phyloP scores from a whole-genome alignment of 1,284 basidiomycete species.

The Ustilago bromivora region DNA sequence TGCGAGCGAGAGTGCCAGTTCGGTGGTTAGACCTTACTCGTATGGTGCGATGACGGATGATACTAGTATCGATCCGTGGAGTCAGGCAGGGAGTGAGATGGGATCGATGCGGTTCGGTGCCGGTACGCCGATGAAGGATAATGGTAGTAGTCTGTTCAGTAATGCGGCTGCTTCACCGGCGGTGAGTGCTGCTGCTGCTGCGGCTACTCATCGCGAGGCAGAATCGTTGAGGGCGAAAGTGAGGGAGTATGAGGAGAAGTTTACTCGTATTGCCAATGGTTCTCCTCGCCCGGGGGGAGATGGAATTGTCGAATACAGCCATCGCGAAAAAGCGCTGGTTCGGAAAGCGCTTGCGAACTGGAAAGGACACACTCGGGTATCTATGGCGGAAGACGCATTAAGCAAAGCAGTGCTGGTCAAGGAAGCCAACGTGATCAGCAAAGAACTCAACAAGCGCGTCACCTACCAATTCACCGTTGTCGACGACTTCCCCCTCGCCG shows the following conservation, averaged over 20 bases:
- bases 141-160: constrained; percentile 5
- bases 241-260: constrained; percentile 61
- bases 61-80: constrained; percentile 64
- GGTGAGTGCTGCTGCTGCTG: constrained; percentile 1
- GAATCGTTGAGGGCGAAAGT: constrained; percentile 57
- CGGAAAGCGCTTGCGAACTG: constrained; percentile 84
- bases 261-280: constrained; percentile 42
- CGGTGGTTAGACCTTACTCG: constrained; percentile 57
- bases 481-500: constrained; percentile 82
- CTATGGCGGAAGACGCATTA: constrained; percentile 89
- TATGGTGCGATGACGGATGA: constrained; percentile 63
- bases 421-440: constrained; percentile 81
- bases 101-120: constrained; percentile 38
- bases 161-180: constrained; percentile 21
- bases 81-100: constrained; percentile 54
- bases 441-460: constrained; percentile 80
- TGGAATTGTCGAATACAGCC: constrained; percentile 38
- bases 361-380: constrained; percentile 73
- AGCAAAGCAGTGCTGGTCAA: constrained; percentile 87
- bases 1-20: constrained; percentile 56
- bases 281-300: constrained; percentile 34
- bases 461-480: constrained; percentile 91
- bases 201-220: constrained; percentile 42
- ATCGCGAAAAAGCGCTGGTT: constrained; percentile 41
- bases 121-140: constrained; percentile 37